Percentiles rank a stretch among this genome's conserved stretches.
phyloP scores from a whole-genome alignment of 371 early-diverging fungal genomes.

The Coemansia sp. region DNA sequence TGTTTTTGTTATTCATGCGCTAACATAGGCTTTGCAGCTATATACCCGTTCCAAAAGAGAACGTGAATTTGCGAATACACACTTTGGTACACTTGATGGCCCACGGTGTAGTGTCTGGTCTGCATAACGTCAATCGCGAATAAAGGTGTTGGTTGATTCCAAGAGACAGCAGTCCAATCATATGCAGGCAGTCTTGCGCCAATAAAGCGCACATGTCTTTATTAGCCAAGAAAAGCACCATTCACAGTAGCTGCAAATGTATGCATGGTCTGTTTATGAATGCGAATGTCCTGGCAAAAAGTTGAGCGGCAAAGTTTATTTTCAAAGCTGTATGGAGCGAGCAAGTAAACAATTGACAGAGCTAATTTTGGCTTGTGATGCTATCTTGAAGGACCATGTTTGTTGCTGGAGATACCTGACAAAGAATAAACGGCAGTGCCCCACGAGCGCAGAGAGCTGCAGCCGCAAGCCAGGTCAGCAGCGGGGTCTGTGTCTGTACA shows the following conservation, averaged over 20 bases:
- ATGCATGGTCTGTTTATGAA: not conserved
- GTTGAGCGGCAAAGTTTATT: not conserved
- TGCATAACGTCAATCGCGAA: not conserved
- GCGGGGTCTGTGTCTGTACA: conserved; percentile 7
- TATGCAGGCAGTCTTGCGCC: not conserved
- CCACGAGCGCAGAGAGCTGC: conserved; percentile 27
- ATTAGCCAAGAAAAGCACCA: not conserved
- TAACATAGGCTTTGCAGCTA: not conserved
- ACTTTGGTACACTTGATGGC: not conserved
- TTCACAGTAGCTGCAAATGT: not conserved
- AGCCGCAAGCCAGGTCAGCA: conserved; percentile 5
- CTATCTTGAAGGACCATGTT: conserved; percentile 11
- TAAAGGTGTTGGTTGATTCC: not conserved
- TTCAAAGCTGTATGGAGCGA: not conserved
- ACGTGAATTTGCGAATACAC: not conserved
- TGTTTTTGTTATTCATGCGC: no score
- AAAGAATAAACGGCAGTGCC: conserved; percentile 16
- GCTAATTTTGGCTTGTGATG: conserved; percentile 30
- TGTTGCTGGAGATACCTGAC: conserved; percentile 17
- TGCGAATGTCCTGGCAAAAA: not conserved
- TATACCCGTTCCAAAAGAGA: not conserved
- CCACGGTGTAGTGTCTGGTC: not conserved
- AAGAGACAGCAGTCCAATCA: not conserved
- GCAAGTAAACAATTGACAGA: not conserved
- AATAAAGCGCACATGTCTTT: not conserved